A percentile compares a stretch with the other conserved stretches of the same genome.
Conservation (phyloP, 208 protist genomes). For the Leishmania braziliensis region DNA sequence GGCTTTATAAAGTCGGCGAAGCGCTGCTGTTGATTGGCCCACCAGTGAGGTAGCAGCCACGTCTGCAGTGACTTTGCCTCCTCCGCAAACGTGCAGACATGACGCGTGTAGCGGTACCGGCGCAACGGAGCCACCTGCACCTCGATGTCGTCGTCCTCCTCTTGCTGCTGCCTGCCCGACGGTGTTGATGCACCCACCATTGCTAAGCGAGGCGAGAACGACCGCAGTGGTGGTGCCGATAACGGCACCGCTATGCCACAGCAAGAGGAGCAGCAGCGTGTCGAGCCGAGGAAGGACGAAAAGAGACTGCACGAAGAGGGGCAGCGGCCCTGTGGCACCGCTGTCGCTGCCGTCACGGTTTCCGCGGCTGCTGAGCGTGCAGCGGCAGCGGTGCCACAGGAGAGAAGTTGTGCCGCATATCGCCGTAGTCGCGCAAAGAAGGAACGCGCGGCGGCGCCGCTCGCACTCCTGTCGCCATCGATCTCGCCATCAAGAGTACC, state of each 20-base stretch:
- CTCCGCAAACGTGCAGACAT: conserved; percentile 16
- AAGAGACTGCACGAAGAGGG: background rate
- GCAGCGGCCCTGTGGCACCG: background rate
- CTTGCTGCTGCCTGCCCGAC: background rate
- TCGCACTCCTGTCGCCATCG: background rate
- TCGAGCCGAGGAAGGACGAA: background rate
- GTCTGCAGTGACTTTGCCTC: conserved; percentile 8
- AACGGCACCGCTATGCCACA: background rate
- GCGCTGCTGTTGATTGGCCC: background rate
- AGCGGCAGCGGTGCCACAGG: background rate
- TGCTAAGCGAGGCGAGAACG: background rate
- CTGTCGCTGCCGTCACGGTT: background rate
- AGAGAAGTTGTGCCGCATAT: conserved; percentile 20
- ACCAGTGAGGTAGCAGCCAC: background rate
- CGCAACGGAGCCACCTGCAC: conserved; percentile 18
- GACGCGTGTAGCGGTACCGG: conserved; percentile 25
- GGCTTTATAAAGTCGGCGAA: background rate
- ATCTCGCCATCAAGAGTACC: background rate
- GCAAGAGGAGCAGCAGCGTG: background rate
- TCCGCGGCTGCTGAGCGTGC: background rate
- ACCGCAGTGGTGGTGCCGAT: background rate
- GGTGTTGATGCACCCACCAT: background rate
- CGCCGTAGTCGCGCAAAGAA: conserved; percentile 9
- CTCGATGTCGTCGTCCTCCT: conserved; percentile 6
- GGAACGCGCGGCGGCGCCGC: background rate